Evolutionary conservation across 2,329 filamentous ascomycete species (phyloP).

Genomic region (Massarina eburnea): DNA sequence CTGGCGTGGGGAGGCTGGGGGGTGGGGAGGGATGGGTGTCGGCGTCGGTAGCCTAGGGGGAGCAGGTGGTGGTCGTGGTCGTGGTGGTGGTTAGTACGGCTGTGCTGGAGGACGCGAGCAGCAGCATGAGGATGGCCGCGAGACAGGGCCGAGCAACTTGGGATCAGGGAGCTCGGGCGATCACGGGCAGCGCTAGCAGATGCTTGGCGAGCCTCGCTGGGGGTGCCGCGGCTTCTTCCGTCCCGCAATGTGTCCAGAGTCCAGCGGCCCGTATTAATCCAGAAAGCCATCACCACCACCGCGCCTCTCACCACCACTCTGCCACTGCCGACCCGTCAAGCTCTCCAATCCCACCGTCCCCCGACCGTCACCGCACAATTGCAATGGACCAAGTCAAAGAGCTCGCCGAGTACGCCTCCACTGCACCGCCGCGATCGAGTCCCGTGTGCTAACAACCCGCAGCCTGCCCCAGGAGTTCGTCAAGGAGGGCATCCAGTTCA

Average conservation of each 20-base stretch:
- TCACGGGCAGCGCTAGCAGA: slow-evolving; percentile 6
- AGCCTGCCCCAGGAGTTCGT: slow-evolving; percentile 45
- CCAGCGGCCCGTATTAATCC: slow-evolving; percentile 14
- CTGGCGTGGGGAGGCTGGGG: background rate
- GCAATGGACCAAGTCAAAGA: slow-evolving; percentile 72
- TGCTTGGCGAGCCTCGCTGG: slow-evolving; percentile 17
- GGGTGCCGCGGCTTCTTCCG: slow-evolving; percentile 23
- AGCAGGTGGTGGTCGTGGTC: background rate
- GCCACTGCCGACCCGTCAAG: background rate
- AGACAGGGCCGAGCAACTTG: background rate
- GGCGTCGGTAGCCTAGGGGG: background rate
- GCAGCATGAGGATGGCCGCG: background rate
- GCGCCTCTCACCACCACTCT: background rate
- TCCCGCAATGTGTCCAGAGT: slow-evolving; percentile 22
- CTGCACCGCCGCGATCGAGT: background rate
- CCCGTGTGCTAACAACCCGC: slow-evolving; percentile 22
- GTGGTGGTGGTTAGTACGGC: background rate
- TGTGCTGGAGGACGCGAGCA: background rate
- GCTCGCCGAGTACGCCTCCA: slow-evolving; percentile 59
- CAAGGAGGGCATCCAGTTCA: slow-evolving; percentile 53
- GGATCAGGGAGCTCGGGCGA: slow-evolving; percentile 9
- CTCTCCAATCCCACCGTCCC: background rate
- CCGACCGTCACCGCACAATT: slow-evolving; percentile 12
- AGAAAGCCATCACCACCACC: slow-evolving; percentile 6
- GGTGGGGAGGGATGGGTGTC: background rate